Evolutionary conservation across 1,139 yeast species (phyloP).

Genomic region (Scheffersomyces parashehatae): DNA sequence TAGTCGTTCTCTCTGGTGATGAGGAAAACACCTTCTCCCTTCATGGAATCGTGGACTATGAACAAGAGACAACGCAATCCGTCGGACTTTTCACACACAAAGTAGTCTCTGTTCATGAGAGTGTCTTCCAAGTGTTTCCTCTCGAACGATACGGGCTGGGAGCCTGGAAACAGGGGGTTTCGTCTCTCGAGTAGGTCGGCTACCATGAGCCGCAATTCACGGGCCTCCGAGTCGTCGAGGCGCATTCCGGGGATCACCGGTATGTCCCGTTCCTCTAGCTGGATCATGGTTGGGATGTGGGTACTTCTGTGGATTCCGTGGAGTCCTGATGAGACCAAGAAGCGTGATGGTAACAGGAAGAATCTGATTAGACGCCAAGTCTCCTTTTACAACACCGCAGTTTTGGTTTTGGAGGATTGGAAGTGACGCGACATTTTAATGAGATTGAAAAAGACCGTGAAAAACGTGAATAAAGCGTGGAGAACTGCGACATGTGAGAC

Average conservation of each 20-base stretch:
- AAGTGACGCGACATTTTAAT: too few species aligned
- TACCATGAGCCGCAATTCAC: constrained; percentile 67
- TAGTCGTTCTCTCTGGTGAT: constrained; percentile 89
- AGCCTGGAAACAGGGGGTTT: constrained; percentile 69
- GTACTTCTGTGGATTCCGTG: too few species aligned
- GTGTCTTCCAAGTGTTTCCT: constrained; percentile 67
- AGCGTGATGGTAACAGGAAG: too few species aligned
- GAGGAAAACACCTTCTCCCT: constrained; percentile 71
- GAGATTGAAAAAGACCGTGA: too few species aligned
- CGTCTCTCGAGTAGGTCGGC: constrained; percentile 64
- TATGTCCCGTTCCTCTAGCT: constrained; percentile 57
- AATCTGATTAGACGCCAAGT: too few species aligned
- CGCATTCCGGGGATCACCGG: constrained; percentile 84
- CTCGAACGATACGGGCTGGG: constrained; percentile 93
- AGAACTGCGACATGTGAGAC: too few species aligned
- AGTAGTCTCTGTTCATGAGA: constrained; percentile 61
- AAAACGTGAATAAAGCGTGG: too few species aligned
- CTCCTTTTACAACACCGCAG: too few species aligned
- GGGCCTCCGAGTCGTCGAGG: constrained; percentile 70
- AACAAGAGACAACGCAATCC: constrained; percentile 81
- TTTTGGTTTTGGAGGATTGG: too few species aligned
- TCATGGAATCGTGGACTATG: constrained; percentile 66
- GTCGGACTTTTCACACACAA: constrained; percentile 95
- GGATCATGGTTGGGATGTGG: constrained; percentile 24
- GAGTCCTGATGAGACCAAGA: too few species aligned